Evolutionary conservation across 2,329 filamentous ascomycete species (phyloP).

Genomic region (Penicillium sp.): DNA sequence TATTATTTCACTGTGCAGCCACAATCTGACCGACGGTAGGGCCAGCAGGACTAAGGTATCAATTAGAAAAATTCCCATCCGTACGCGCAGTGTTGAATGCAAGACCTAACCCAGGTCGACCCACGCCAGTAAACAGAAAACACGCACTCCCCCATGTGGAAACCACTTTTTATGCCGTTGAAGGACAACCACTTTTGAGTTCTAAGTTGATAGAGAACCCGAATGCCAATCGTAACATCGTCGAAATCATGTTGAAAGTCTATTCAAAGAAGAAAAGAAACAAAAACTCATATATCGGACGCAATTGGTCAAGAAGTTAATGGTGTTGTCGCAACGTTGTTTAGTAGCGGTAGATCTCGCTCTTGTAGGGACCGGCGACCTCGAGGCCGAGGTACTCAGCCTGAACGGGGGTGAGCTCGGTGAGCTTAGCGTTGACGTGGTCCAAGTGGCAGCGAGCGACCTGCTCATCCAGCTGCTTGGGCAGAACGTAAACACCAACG

Average conservation of each 20-base stretch:
- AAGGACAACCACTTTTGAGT: constrained; percentile 61
- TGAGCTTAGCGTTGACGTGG: constrained; percentile 94
- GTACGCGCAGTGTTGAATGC: constrained; percentile 43
- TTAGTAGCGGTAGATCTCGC: constrained; percentile 76
- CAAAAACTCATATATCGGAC: constrained; percentile 30
- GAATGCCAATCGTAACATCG: constrained; percentile 63
- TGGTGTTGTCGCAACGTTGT: constrained; percentile 22
- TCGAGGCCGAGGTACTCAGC: constrained; percentile 92
- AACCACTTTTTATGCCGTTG: constrained; percentile 60
- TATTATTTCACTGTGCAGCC: constrained; percentile 6
- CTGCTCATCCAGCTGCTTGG: constrained; percentile 99
- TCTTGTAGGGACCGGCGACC: constrained; percentile 91
- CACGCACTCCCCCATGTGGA: constrained; percentile 36
- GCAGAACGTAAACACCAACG: constrained; percentile 91
- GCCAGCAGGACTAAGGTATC: constrained; percentile 26
- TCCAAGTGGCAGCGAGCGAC: constrained; percentile 91
- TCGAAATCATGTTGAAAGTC: constrained; percentile 60
- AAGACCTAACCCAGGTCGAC: constrained; percentile 40
- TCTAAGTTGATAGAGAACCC: constrained; percentile 46
- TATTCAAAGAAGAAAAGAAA: constrained; percentile 36
- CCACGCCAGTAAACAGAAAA: constrained; percentile 35
- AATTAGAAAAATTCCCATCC: constrained; percentile 27
- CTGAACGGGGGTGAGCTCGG: constrained; percentile 81
- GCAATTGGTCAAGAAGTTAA: constrained; percentile 28
- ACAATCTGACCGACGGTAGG: constrained; percentile 7